Evolutionary conservation across 1,284 basidiomycete species (phyloP), one percentile per base, ranked within the genome.

Genomic region (Grifola frondosa): DNA sequence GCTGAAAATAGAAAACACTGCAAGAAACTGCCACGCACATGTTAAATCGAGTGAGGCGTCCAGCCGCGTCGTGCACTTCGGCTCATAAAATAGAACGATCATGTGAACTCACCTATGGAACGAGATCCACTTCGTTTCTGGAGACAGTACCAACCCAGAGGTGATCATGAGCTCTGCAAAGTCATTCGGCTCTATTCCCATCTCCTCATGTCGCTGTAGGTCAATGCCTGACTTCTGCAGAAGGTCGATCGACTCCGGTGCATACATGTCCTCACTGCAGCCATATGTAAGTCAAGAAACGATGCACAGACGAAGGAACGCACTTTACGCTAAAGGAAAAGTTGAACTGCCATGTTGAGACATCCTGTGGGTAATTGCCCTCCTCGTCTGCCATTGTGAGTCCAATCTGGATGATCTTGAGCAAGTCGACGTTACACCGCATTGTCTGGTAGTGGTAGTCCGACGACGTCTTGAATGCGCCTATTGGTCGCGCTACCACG

Each of bases 361-460:
- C 81, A 40, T 95, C 92, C 50, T 84, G 82, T 8, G 95, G 91
- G 46, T 86, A 81, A 59, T 94, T 86, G 6, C 96, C 96, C 23
- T 97, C 81, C 65, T 93, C 93, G 64, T 99, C 94, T 38, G 91
- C 88, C 28, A 99, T 73, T 3, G 96, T 97, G 54, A 99, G 79
- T 7, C 96, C 96, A 45, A 99, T 83, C 71, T 99, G 96, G 44
- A 99, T 97, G 68, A 98, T 92, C 71, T 93, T 94, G 58, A 99
- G 79, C 42, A 99, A 75, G 76, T 99, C 96, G 60, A 99, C 97
- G 66, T 99, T 99, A 71, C 91, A 95, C 52, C 96, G 84, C 86
- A 99, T 94, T 5, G 97, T 99, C 68, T 99, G 96, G 68, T 97
- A 99, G 69, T 99, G 96, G 62, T 98, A 98, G 69, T 99, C 96